These are phyloP conservation scores for Chrysochromulina tobinii DNA, from an alignment of 78 protist species.

Conservation along the genomic window DNA sequence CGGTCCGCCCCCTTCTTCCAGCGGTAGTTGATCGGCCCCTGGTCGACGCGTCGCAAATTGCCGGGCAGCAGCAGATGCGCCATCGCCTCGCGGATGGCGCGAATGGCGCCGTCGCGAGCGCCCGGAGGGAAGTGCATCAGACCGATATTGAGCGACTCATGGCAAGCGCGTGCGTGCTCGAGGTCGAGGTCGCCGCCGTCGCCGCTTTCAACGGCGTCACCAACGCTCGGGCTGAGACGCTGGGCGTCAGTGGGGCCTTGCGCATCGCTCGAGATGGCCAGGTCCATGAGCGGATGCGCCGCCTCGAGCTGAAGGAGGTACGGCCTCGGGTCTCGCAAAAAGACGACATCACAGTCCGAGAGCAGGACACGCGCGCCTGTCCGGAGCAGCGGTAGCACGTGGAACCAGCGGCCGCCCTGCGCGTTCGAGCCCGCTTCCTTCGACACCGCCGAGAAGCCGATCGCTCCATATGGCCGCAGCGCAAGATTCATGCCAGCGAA, in stretches of 20 bases:
- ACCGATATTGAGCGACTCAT: not conserved
- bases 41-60: too few species aligned
- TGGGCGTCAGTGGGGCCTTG: not conserved
- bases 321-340: not conserved
- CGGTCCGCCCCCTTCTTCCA: not conserved
- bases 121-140: not conserved
- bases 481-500: too few species aligned
- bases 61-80: too few species aligned
- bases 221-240: not conserved
- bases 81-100: not conserved
- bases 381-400: slow-evolving; percentile 7
- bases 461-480: too few species aligned
- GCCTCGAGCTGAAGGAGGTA: not conserved
- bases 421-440: too few species aligned
- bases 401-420: slow-evolving; percentile 34
- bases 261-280: slow-evolving; percentile 15
- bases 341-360: slow-evolving; percentile 12
- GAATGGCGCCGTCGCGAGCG: not conserved
- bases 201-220: too few species aligned
- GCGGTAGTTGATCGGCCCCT: slow-evolving; percentile 20
- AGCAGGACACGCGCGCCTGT: slow-evolving; percentile 3
- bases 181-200: too few species aligned
- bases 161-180: not conserved
- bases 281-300: not conserved
- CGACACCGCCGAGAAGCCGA: too few species aligned